Evolutionary conservation across 1,139 yeast species (phyloP), one percentile per base, ranked within the genome.

Genomic region (Candida tropicalis): DNA sequence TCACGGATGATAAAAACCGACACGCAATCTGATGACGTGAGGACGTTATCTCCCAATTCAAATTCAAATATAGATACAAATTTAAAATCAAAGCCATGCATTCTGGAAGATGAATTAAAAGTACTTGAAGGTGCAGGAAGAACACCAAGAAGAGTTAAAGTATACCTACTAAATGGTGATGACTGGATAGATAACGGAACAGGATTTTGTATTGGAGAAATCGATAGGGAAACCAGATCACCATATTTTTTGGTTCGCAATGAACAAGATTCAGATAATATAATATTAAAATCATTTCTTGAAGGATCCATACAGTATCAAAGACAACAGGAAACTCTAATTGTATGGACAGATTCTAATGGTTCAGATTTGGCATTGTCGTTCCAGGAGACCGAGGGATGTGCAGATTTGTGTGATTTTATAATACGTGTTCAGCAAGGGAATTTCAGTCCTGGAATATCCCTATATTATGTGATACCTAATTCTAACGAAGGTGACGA

Each of bases 111-210:
- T 17, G 44, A 38, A 37, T 26, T 42, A 23, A 29, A 38, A 31
- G 32, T 41, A 23, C 40, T 46, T 4, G 45, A 44, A 18, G 34
- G 36, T 7, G 44, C 49, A 17, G 54, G 51, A 2, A 41, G 52
- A 28, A 54, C 63, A 2, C 87, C 89, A 5, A 77, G 91, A 59
- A 70, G 98, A 51, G 99, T 91, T 41, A 93, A 91, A 62, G 95
- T 93, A 16, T 93, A 93, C 59, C 75, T 87, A 26, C 70, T 93
- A 42, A 83, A 82, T 42, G 85, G 86, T 29, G 91, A 86, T 46
- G 87, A 81, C 55, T 93, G 99, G 99, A 72, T 83, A 36, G 98
- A 91, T 60, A 81, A 87, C 43, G 99, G 98, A 12, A 90, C 97
- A 0, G 99, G 99, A 0, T 86, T 79, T 60, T 90, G 97, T 57